Evolutionary conservation across 495 filamentous ascomycete species (phyloP), one percentile per base, ranked within the genome.

Genomic region (Geoglossum glabrum): DNA sequence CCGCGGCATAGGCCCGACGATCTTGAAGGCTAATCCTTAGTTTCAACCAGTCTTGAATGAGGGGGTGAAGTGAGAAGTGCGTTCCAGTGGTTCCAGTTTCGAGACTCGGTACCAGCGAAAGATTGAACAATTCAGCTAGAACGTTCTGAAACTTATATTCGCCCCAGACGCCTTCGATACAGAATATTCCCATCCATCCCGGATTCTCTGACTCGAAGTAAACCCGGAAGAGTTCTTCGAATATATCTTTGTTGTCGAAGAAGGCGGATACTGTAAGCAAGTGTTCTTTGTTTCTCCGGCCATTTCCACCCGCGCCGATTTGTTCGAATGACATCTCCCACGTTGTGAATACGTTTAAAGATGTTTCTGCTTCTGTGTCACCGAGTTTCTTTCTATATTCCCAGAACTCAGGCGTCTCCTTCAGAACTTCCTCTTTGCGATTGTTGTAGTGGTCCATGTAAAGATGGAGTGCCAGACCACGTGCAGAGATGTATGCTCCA

Each of bases 301-400:
- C 47, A 25, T 57, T 23, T 23, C 55, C 25, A 46, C 47, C 51
- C 46, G 38, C 55, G 31, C 43, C 43, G 23, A 69, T 58, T 36
- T 63, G 57, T 26, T 64, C 51, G 55, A 69, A 59, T 23, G 66
- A 67, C 62, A 69, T 61, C 58, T 67, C 64, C 66, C 66, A 69
- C 3, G 66, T 69, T n/a, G 66, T 69, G 57, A 69, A 66, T 21
- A 64, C 66, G 56, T 26, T 64, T 23, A 66, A 55, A 34, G 49
- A 38, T 55, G 28, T 61, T 30, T 51, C 54, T 27, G 40, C 58
- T 26, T 64, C 59, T 40, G 45, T 19, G 25, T 47, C 58, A 36
- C 55, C 55, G 38, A 33, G 55, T 36, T 54, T 30, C 27, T 52
- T 55, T 17, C 34, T 43, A 59, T 68, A 67, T 9, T 67, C 64